These are phyloP conservation scores for Suhomyces sp. DNA, from an alignment of 805 yeast species.

Conservation along the genomic window DNA sequence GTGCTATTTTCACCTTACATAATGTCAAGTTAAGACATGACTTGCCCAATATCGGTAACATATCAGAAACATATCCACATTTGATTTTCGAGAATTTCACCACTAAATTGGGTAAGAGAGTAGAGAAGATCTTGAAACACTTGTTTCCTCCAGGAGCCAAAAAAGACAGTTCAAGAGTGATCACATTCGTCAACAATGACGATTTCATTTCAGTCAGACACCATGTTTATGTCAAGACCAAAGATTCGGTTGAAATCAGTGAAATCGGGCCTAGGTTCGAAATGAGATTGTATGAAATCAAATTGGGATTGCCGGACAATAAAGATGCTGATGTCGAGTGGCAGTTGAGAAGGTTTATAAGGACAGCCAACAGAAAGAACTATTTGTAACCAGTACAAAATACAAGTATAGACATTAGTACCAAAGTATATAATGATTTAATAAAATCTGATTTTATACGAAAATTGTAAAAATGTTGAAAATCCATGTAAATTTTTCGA, in stretches of 20 bases:
- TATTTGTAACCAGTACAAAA: slow-evolving; percentile 42
- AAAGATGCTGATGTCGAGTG: slow-evolving; percentile 98
- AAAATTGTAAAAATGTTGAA: too few relatives aligned
- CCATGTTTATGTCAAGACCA: slow-evolving; percentile 87
- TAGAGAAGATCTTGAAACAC: slow-evolving; percentile 76
- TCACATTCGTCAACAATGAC: slow-evolving; percentile 84
- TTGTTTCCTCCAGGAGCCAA: slow-evolving; percentile 97
- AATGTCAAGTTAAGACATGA: slow-evolving; percentile 95
- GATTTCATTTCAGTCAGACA: slow-evolving; percentile 95
- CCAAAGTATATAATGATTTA: too few relatives aligned
- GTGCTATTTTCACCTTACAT: slow-evolving; percentile 89
- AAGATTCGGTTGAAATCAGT: slow-evolving; percentile 85
- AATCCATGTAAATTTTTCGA: too few relatives aligned
- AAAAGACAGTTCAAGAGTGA: slow-evolving; percentile 84
- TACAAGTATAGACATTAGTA: too few relatives aligned
- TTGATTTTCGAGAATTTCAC: slow-evolving; percentile 87
- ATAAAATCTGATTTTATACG: too few relatives aligned
- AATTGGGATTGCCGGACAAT: slow-evolving; percentile 88
- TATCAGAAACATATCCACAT: slow-evolving; percentile 91
- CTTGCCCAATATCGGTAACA: slow-evolving; percentile 77
- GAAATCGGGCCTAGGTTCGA: slow-evolving; percentile 99
- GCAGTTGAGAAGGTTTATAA: slow-evolving; percentile 87
- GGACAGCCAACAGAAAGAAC: slow-evolving; percentile 95
- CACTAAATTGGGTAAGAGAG: slow-evolving; percentile 77
- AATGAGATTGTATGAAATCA: slow-evolving; percentile 86